These are phyloP conservation scores for Cytospora chrysosperma DNA, from an alignment of 2,329 filamentous ascomycete species.

Conservation along the genomic window DNA sequence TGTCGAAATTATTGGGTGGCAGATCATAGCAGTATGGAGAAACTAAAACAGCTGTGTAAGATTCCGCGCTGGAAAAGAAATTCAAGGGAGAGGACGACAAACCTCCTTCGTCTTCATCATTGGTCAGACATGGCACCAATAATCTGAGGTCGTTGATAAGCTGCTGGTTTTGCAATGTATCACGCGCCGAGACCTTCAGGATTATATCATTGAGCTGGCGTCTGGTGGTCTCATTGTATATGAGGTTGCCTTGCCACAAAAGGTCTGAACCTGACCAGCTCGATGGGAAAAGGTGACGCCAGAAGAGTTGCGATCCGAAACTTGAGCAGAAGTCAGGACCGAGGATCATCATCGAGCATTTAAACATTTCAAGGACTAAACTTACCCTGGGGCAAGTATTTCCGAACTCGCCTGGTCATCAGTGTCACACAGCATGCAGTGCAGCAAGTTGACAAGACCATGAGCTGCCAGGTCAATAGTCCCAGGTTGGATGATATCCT, in stretches of 20 bases:
- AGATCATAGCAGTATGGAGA: conserved; percentile 62
- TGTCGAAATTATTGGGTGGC: conserved; percentile 59
- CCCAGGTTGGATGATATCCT: conserved; percentile 41
- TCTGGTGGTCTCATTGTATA: conserved; percentile 21
- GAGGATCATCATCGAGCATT: background rate
- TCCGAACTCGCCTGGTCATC: conserved; percentile 24
- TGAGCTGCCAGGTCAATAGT: conserved; percentile 37
- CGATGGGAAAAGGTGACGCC: conserved; percentile 65
- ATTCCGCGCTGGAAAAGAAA: background rate
- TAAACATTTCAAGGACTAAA: background rate
- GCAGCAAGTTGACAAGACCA: conserved; percentile 38
- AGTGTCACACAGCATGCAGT: conserved; percentile 30
- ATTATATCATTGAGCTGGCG: conserved; percentile 49
- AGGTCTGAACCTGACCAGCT: conserved; percentile 27
- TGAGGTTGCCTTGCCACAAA: conserved; percentile 18
- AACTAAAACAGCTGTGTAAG: conserved; percentile 12
- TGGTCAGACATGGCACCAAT: conserved; percentile 43
- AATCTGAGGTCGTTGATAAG: conserved; percentile 52
- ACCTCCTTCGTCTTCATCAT: conserved; percentile 44
- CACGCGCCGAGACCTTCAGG: conserved; percentile 53
- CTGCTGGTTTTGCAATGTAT: conserved; percentile 46
- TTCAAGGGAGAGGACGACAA: conserved; percentile 26
- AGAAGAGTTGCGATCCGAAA: conserved; percentile 54
- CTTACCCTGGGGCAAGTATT: conserved; percentile 25
- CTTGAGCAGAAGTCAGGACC: conserved; percentile 23